Evolutionary conservation across 805 yeast genomes (phyloP), one percentile per base, ranked within the genome.

Genomic region (Cyberlindnera misumaiensis): DNA sequence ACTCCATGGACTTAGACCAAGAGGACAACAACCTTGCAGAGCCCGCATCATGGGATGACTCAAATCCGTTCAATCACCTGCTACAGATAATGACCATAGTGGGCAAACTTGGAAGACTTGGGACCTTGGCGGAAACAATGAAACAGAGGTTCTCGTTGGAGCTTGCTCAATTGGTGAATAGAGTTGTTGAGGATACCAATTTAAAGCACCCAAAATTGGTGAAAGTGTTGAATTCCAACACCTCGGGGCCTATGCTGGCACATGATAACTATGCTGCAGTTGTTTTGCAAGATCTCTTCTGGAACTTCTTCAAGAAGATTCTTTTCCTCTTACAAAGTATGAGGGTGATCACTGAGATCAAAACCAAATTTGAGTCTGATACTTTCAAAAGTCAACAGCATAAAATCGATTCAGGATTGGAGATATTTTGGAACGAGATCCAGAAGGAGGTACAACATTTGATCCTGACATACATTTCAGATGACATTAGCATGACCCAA

Each of bases 301-400:
- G 83, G 58, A 68, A 77, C 8, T 67, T 86, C n/a, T 87, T 83
- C 51, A 64, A 75, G 22, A 79, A 77, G 54, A 58, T 77, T 37
- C 60, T 80, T 30, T 68, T 77, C 17, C 76, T 83, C 4, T 59
- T 86, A 14, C 93, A 85, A 60, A 72, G 75, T 17, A 88, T 85
- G 53, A 67, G 81, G 24, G 78, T 81, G 2, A 68, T 87, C 5
- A 64, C 65, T 43, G 88, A 80, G 44, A 36, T 44, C n/a, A 39
- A 39, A 15, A 17, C 26, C 7, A 42, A 36, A 17, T 32, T 47
- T 12, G 28, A 34, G 12, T 41, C 41, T 2, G 20, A 14, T 12
- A 18, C 20, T 15, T 17, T 28, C 20, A 11, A 16, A 4, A 26
- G 16, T 11, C 12, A 14, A 13, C 12, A 13, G 8, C 18, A 20